phyloP scores from a whole-genome alignment of 768 basidiomycete genomes.

The Psilocybe cyanescens region DNA sequence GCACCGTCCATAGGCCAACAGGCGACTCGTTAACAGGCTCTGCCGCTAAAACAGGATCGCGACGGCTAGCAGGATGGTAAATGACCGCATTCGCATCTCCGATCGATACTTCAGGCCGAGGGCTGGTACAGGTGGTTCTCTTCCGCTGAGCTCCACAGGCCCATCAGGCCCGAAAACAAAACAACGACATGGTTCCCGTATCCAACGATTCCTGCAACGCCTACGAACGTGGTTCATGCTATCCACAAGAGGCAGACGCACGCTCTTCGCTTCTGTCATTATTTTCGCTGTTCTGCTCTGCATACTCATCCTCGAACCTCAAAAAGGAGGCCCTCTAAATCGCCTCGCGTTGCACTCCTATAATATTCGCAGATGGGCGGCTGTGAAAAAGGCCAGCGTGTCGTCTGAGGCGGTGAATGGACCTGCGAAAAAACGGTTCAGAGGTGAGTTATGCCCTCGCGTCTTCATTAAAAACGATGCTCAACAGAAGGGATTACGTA shows the following conservation, averaged over 20 bases:
- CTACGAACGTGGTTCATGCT: neutral
- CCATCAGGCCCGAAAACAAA: neutral
- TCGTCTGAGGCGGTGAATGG: slow-evolving; percentile 9
- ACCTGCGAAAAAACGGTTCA: slow-evolving; percentile 12
- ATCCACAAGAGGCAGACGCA: neutral
- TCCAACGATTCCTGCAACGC: slow-evolving; percentile 1
- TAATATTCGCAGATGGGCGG: neutral
- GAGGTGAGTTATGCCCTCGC: slow-evolving; percentile 14
- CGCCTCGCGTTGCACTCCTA: neutral
- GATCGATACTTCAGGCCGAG: neutral
- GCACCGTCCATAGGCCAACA: neutral
- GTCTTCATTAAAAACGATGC: neutral
- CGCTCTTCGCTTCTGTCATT: neutral
- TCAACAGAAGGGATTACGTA: slow-evolving; percentile 1
- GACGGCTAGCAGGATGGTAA: neutral
- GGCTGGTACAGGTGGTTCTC: neutral
- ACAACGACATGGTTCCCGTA: neutral
- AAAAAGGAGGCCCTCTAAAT: neutral
- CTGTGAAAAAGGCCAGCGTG: neutral
- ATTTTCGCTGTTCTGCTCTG: neutral
- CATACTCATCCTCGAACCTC: neutral
- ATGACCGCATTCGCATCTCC: neutral
- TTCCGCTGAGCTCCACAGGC: neutral
- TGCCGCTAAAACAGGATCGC: neutral
- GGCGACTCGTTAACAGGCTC: neutral